Evolutionary conservation across 345 rosid genomes (phyloP).

Genomic region (Sonneratia caseolaris): DNA sequence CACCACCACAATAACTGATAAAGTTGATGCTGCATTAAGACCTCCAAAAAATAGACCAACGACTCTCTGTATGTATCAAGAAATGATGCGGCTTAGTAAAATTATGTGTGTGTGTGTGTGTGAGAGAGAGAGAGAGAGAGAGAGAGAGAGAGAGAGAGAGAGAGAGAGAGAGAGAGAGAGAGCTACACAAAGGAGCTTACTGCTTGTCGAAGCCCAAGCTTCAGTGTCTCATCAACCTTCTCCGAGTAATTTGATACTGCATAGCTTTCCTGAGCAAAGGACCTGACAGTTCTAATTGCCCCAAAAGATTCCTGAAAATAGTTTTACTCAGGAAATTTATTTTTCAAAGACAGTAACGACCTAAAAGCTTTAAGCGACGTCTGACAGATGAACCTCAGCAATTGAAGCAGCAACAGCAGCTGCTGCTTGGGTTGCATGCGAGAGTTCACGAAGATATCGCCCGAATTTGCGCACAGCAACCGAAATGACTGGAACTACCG

Average conservation of each 20-base stretch:
- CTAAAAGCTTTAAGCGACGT: neutral
- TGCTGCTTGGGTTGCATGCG: constrained; percentile 89
- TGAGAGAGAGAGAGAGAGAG: constrained; percentile 5
- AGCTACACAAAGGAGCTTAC: constrained; percentile 31
- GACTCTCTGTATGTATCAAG: constrained; percentile 28
- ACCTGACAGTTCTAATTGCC: constrained; percentile 86
- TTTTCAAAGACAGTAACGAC: neutral
- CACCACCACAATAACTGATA: constrained; percentile 72
- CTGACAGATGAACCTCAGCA: constrained; percentile 56
- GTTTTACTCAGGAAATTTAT: neutral
- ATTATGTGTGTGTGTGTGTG: neutral
- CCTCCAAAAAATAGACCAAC: constrained; percentile 77
- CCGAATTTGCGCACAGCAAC: constrained; percentile 65
- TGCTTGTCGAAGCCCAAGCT: constrained; percentile 82
- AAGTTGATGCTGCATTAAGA: constrained; percentile 72
- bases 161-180: constrained; percentile 3
- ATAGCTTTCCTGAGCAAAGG: constrained; percentile 76
- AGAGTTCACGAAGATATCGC: constrained; percentile 79
- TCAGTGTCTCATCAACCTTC: constrained; percentile 81
- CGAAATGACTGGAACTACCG: constrained; percentile 68
- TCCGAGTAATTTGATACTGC: constrained; percentile 61
- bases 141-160: neutral
- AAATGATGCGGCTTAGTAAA: constrained; percentile 6
- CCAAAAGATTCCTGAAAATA: constrained; percentile 83
- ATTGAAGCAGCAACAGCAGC: constrained; percentile 93